These are phyloP conservation scores for Amphicarpaea edgeworthii DNA, from an alignment of 306 rosid species.

Conservation along the genomic window DNA sequence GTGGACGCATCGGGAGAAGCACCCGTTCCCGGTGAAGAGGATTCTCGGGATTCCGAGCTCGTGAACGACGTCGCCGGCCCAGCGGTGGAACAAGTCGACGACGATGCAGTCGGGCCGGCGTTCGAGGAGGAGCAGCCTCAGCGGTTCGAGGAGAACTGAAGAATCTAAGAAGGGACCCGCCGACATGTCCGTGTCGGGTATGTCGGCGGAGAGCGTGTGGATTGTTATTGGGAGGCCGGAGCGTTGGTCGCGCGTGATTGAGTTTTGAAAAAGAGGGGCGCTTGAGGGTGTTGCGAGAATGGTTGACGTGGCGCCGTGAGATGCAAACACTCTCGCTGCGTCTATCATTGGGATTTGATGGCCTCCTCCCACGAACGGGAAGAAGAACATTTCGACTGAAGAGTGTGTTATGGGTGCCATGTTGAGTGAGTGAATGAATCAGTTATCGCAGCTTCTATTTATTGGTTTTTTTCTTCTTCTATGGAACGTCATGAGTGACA, in stretches of 20 bases:
- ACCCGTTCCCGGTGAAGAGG: constrained; percentile 58
- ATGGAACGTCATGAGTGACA: constrained; percentile 48
- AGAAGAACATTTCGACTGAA: constrained; percentile 50
- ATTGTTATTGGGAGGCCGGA: constrained; percentile 47
- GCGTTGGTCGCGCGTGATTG: constrained; percentile 59
- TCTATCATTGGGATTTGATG: constrained; percentile 79
- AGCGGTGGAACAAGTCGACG: constrained; percentile 59
- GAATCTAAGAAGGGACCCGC: constrained; percentile 48
- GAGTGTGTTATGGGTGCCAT: constrained; percentile 37
- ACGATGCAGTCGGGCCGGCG: constrained; percentile 59
- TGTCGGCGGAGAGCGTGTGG: constrained; percentile 43
- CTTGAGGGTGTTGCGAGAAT: constrained; percentile 58
- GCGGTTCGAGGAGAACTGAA: constrained; percentile 59
- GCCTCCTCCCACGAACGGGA: constrained; percentile 63
- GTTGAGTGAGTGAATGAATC: not conserved
- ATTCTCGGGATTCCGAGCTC: constrained; percentile 50
- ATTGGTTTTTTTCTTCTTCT: not conserved
- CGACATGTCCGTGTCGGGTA: constrained; percentile 59
- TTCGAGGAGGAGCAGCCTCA: constrained; percentile 49
- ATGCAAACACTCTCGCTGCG: constrained; percentile 66
- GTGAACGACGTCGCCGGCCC: constrained; percentile 55
- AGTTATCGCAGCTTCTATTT: not conserved
- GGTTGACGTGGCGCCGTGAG: constrained; percentile 65
- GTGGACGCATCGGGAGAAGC: constrained; percentile 56
- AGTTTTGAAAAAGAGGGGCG: constrained; percentile 48